Evolutionary conservation across 345 rosid genomes (phyloP), one percentile per base, ranked within the genome.

Genomic region (Brassica juncea): DNA sequence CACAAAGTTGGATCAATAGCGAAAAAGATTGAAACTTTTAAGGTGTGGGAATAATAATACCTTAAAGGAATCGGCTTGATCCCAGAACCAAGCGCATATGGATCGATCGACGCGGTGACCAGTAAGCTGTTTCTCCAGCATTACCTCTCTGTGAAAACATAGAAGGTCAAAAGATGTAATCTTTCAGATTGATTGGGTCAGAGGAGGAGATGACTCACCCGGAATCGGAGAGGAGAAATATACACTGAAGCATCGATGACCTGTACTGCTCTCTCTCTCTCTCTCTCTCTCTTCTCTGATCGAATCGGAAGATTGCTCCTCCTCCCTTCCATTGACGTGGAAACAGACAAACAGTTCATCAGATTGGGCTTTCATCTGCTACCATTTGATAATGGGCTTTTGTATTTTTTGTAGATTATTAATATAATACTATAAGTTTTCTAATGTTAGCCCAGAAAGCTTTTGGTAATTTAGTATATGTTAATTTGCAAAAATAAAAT

Each of bases 51-150:
- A 52, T 0, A n/a, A 14, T 14, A 52, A 52, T n/a, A 91, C 97
- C 96, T 89, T 87, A 71, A 88, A 84, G 81, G 92, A 87, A 76
- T 95, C 90, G 68, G 80, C 75, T 66, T 90, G 93, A 84, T 93
- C 94, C 99, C 99, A 93, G 70, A 89, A 95, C 98, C 98, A 95
- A 81, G 84, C 86, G 72, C 99, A 95, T 12, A 95, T 93, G 31
- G 98, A 90, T 77, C 99, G 87, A 71, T 93, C 99, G 0, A 95
- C 97, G 0, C 97, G 88, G 75, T 95, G 97, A 71, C 98, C 97
- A 2, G 98, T 91, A 44, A 93, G 86, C 92, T 95, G 98, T 68
- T 95, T 95, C 94, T 95, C 98, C 6, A 95, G 89, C 87, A 95
- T 93, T 21, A 95, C 97, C 83, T 90, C 99, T 54, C 99, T 95